Evolutionary conservation across 176 grass and related monocot species (phyloP).

Genomic region (Zoysia japonica): DNA sequence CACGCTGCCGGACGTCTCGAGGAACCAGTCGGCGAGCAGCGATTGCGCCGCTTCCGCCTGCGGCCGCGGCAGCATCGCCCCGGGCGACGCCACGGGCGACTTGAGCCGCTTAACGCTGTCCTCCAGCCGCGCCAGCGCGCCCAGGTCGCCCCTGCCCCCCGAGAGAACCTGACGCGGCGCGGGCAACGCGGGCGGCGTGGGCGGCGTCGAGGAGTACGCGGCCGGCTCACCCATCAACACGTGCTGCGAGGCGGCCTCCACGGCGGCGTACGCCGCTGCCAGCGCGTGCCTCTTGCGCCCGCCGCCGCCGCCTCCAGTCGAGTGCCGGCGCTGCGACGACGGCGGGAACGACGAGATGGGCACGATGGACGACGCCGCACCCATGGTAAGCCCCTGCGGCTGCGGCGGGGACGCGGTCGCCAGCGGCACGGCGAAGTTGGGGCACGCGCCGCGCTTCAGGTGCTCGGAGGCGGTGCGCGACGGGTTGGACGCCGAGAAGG

Average conservation of each 20-base stretch:
- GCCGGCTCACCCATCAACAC: conserved; percentile 13
- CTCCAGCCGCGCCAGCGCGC: conserved; percentile 62
- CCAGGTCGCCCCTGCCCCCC: conserved; percentile 58
- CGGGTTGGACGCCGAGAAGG: conserved; percentile 73
- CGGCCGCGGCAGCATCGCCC: conserved; percentile 39
- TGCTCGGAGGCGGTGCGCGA: conserved; percentile 81
- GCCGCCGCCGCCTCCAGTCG: conserved; percentile 8
- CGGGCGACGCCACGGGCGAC: conserved; percentile 50
- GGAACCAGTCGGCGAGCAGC: conserved; percentile 78
- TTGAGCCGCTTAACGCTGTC: conserved; percentile 75
- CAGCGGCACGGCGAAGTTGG: conserved; percentile 51
- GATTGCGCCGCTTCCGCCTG: conserved; percentile 64
- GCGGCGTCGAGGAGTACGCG: conserved; percentile 44
- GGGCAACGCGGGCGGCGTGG: conserved; percentile 30
- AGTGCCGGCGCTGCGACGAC: conserved; percentile 38
- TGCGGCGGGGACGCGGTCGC: background rate
- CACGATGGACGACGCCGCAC: conserved; percentile 24
- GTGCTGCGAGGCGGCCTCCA: conserved; percentile 21
- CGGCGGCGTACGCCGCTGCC: conserved; percentile 19
- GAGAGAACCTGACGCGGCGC: conserved; percentile 54
- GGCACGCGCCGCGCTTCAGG: conserved; percentile 76
- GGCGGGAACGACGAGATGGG: conserved; percentile 47
- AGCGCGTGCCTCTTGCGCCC: conserved; percentile 39
- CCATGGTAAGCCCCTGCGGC: conserved; percentile 12
- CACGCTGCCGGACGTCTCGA: conserved; percentile 62